Base-by-base conservation (phyloP, 768 basidiomycete species). In the Hydnum rufescens region DNA sequence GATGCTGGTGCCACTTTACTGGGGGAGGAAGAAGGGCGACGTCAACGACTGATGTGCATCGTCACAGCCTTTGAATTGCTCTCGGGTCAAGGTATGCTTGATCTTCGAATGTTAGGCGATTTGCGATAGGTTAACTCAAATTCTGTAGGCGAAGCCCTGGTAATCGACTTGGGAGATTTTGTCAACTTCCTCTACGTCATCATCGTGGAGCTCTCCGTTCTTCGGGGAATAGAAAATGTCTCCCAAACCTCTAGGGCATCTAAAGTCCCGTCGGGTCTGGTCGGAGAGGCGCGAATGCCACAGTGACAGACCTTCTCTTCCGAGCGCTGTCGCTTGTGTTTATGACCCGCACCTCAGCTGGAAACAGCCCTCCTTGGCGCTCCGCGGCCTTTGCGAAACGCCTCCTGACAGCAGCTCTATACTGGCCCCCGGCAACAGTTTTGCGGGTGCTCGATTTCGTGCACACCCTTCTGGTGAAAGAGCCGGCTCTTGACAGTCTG, bases 31-130 rank as follows among this genome's bases (percentile, higher is more conserved):
- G 61, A 60, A 42, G 65, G 70, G 46, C 65, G 77, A 52, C 74
- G 71, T 55, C 75, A 74, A 58, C 76, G 75, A 58, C 69, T 99
- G 54, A 68, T 80, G 56, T 95, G 87, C 60, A 87, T 97, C 60
- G 78, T 85, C 54, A 95, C 95, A 36, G 95, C 93, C n/a, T 96
- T 96, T 60, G 90, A 96, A 61, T 76, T 99, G 47, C 75, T 97
- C 39, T 84, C 86, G 8, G 95, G 95, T 26, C 95, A 99, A 77
- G 95, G 93, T 65, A 26, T 32, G 64, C 78, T 67, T 49, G n/a
- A n/a, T n/a, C n/a, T n/a, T n/a, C n/a, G n/a, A n/a, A n/a, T n/a
- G n/a, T n/a, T 25, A 39, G n/a, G 39, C 16, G 19, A 19, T 39
- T 8, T 39, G 8, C 19, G 36, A 39, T 19, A 39, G 36, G 36